These are phyloP conservation scores for Cyberlindnera bimundalis DNA, from an alignment of 805 yeast genomes.

Conservation along the genomic window DNA sequence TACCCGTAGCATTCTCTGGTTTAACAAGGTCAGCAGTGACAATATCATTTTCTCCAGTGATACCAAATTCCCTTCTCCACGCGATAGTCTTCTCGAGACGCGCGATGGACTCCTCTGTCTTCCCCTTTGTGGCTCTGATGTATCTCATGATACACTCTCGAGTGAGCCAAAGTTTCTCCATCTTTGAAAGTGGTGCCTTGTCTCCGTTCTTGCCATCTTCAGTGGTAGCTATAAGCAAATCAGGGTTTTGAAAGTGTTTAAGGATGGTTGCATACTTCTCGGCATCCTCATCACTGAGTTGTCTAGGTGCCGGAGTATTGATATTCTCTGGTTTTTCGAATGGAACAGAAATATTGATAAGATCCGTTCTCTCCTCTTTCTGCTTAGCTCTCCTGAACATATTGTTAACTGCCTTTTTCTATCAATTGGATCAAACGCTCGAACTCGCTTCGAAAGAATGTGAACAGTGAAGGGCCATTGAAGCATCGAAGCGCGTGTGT, in stretches of 20 bases:
- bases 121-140: constrained; percentile 93
- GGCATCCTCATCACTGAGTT: constrained; percentile 33
- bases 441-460: no score
- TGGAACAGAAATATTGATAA: constrained; percentile 40
- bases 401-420: background rate
- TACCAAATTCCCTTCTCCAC: constrained; percentile 93
- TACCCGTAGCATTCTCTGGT: constrained; percentile 83
- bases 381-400: constrained; percentile 21
- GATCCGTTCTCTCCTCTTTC: constrained; percentile 19
- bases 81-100: constrained; percentile 73
- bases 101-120: constrained; percentile 60
- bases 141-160: constrained; percentile 86
- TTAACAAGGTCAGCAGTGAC: constrained; percentile 53
- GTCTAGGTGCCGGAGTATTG: constrained; percentile 31
- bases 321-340: constrained; percentile 52
- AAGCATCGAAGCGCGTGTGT: no score
- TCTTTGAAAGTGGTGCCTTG: constrained; percentile 41
- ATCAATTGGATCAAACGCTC: no score
- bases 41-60: constrained; percentile 45
- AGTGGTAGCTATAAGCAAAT: constrained; percentile 29
- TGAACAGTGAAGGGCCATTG: no score
- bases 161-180: constrained; percentile 88
- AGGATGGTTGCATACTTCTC: constrained; percentile 50
- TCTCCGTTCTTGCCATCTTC: constrained; percentile 8
- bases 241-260: constrained; percentile 54